Base-by-base conservation (phyloP, 2,329 filamentous ascomycete genomes). In the Aspergillus niger region DNA sequence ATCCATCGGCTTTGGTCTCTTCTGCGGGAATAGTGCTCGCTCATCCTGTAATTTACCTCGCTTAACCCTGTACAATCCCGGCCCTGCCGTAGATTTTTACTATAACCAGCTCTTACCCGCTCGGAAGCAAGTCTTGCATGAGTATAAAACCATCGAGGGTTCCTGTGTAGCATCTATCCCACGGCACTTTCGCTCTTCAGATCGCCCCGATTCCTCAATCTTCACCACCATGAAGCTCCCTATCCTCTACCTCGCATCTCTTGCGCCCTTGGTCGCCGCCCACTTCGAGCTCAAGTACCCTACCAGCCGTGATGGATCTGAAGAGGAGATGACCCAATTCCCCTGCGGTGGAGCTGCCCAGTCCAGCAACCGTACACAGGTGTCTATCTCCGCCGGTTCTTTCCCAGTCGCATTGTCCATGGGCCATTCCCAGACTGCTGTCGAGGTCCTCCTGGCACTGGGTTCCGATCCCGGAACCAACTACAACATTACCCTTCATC, bases 401-500 rank as follows among this genome's bases (percentile, higher is more conserved):
- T 80, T 81, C 52, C 81, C 83, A 8, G 74, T 87, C 44, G 79
- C 81, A 58, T 65, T 86, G 58, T 76, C 80, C 38, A 77, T 85
- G 71, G 81, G 82, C 60, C 83, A 86, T 68, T 76, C 79, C 11
- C 78, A 80, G 63, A 78, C 81, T 30, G 81, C 81, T 49, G 67
- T 85, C n/a, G 79, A 82, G 60, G 77, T 86, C 38, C 80, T 85
- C 38, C 70, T 87, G 53, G 81, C 80, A 28, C 70, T 86, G 15
- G 83, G 83, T 39, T 77, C 78, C 55, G 74, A 84, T 57, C 81
- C 81, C 1, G 79, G 79, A 49, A 82, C 81, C 69, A 86, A 85
- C 74, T 92, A 88, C 82, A 91, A 89, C 80, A 82, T 89, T 74
- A 85, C 87, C 36, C 80, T 92, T 28, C 83, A 86, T 2, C 85